These are phyloP conservation scores for Beauveria rudraprayagi DNA, from an alignment of 2,329 filamentous ascomycete species.

Conservation along the genomic window DNA sequence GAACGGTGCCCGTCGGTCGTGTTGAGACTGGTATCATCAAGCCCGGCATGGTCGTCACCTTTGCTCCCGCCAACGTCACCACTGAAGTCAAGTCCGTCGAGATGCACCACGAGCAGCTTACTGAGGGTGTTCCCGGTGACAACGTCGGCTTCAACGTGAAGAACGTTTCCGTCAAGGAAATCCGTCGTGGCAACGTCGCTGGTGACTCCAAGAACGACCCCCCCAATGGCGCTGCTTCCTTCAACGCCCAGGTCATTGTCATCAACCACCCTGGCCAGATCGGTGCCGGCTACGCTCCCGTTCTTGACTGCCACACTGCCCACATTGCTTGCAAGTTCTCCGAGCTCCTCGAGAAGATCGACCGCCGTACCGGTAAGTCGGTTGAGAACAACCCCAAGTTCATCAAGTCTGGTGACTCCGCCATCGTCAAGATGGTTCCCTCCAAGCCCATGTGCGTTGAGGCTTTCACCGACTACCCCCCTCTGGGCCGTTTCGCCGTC, in stretches of 20 bases:
- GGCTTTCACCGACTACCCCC: slow-evolving; percentile 99
- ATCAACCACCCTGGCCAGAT: slow-evolving; percentile 99
- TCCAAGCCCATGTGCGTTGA: slow-evolving; percentile 99
- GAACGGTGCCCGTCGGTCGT: slow-evolving; percentile 99
- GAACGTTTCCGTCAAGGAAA: slow-evolving; percentile 99
- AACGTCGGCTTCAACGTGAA: slow-evolving; percentile 99
- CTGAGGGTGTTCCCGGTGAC: slow-evolving; percentile 94
- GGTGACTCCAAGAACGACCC: slow-evolving; percentile 99
- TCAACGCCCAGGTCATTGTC: slow-evolving; percentile 99
- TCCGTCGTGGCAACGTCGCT: slow-evolving; percentile 99
- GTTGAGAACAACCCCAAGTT: slow-evolving; percentile 91
- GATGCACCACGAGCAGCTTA: slow-evolving; percentile 99
- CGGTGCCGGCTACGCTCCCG: slow-evolving; percentile 96
- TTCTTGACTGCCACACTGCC: slow-evolving; percentile 99
- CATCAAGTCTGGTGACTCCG: slow-evolving; percentile 99
- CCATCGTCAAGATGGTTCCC: slow-evolving; percentile 99
- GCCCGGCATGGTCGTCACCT: slow-evolving; percentile 90
- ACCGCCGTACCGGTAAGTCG: slow-evolving; percentile 99
- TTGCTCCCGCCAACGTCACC: slow-evolving; percentile 97
- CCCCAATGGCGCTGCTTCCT: slow-evolving; percentile 77
- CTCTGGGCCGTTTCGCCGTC: slow-evolving; percentile 99
- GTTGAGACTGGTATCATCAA: slow-evolving; percentile 98
- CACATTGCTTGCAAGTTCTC: slow-evolving; percentile 99
- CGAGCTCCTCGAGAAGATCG: slow-evolving; percentile 99
- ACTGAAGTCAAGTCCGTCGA: slow-evolving; percentile 99